Conservation (phyloP, 768 basidiomycete species). For the Calocera viscosa region DNA sequence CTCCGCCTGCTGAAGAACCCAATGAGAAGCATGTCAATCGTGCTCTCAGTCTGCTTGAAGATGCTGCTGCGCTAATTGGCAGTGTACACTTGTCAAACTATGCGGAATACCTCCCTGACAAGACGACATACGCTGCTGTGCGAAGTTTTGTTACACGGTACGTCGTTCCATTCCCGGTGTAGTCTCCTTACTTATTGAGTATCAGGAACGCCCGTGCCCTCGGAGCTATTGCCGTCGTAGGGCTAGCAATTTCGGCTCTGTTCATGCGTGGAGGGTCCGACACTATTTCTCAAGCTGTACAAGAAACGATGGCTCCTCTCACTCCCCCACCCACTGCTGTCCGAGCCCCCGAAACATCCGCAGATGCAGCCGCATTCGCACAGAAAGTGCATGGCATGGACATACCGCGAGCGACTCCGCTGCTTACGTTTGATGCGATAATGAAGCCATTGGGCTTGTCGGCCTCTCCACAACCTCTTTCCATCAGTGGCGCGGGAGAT, state of each 20-base stretch:
- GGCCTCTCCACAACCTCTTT: not conserved
- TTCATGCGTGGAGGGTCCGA: not conserved
- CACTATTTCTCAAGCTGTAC: not conserved
- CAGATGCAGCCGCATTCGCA: not conserved
- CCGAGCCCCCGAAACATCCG: not conserved
- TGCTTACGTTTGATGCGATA: not conserved
- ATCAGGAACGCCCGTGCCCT: not conserved
- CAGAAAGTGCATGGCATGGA: conserved; percentile 5
- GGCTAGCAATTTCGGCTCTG: not conserved
- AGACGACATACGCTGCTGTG: not conserved
- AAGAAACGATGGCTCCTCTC: not conserved
- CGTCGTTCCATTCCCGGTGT: not conserved
- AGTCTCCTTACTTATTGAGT: not conserved
- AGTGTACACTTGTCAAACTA: not conserved
- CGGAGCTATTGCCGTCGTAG: not conserved
- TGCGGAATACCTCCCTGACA: not conserved
- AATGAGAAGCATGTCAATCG: not conserved
- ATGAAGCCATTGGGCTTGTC: not conserved
- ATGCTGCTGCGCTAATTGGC: not conserved
- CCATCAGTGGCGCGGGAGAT: not conserved
- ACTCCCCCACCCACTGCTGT: not conserved
- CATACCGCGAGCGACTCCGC: not conserved
- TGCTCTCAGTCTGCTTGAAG: not conserved
- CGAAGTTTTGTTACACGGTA: not conserved
- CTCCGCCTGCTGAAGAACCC: not conserved